A percentile compares a stretch with the other conserved stretches of the same genome.
These are phyloP conservation scores for Acrocalymma vagum DNA, from an alignment of 2,329 filamentous ascomycete species.

Conservation along the genomic window DNA sequence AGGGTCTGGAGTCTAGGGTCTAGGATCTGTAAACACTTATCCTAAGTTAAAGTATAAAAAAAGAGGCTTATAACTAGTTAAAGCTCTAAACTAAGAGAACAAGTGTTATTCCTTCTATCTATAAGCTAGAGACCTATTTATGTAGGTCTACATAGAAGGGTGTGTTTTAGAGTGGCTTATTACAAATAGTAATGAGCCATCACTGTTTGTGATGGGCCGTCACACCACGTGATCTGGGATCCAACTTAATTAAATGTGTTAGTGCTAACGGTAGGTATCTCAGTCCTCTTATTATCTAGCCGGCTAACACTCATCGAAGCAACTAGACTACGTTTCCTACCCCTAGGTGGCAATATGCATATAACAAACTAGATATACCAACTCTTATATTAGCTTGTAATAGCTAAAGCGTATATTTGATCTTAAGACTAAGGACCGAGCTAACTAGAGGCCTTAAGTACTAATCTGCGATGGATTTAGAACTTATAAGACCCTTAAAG, in stretches of 20 bases:
- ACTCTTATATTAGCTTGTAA: conserved; percentile 44
- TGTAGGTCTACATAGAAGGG: too few species aligned
- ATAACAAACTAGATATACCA: conserved; percentile 19
- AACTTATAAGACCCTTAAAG: conserved; percentile 43
- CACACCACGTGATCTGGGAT: too few species aligned
- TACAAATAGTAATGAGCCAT: too few species aligned
- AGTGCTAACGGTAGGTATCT: conserved; percentile 19
- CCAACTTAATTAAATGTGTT: conserved; percentile 17
- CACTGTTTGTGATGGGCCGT: too few species aligned
- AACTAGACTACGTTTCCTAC: conserved; percentile 8
- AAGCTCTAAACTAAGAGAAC: too few species aligned
- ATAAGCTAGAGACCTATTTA: too few species aligned
- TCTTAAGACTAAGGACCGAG: conserved; percentile 37
- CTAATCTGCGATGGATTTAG: conserved; percentile 45
- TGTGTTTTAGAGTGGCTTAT: too few species aligned
- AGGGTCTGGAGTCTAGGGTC: too few species aligned
- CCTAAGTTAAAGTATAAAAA: too few species aligned
- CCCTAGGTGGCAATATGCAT: conserved; percentile 17
- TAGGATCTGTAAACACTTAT: too few species aligned
- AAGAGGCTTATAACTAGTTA: too few species aligned
- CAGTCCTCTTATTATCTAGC: conserved; percentile 18
- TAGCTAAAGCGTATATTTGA: conserved; percentile 46
- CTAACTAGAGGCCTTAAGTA: conserved; percentile 35
- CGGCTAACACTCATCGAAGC: conserved; percentile 11
- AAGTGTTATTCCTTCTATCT: too few species aligned